Percentiles rank a stretch among this genome's conserved stretches.
Evolutionary conservation across 2,329 filamentous ascomycete species (phyloP).

Genomic region (Zymoseptoria pseudotritici): DNA sequence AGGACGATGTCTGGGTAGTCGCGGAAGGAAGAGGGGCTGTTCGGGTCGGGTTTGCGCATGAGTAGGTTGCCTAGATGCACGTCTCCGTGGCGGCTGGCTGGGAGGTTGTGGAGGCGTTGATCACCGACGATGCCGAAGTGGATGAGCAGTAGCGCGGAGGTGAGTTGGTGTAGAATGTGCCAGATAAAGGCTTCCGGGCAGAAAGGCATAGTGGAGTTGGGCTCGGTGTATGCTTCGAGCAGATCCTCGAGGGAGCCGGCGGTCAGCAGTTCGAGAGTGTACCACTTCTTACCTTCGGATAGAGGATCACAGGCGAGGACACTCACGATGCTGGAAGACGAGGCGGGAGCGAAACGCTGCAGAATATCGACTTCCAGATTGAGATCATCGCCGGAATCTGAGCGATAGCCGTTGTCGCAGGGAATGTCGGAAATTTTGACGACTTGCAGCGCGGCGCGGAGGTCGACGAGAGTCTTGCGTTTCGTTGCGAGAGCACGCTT

Average conservation of each 20-base stretch:
- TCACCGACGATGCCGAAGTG: background rate
- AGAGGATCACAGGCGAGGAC: background rate
- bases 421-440: background rate
- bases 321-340: background rate
- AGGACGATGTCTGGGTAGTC: conserved; percentile 1
- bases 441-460: background rate
- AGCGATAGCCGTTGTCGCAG: background rate
- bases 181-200: background rate
- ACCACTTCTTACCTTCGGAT: background rate
- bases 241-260: background rate
- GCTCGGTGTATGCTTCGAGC: background rate
- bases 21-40: background rate
- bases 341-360: background rate
- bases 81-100: background rate
- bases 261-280: background rate
- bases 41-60: background rate
- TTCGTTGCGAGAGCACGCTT: background rate
- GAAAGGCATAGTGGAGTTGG: background rate
- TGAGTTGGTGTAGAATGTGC: background rate
- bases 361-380: background rate
- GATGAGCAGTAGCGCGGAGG: background rate
- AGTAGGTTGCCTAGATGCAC: background rate
- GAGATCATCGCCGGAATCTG: background rate
- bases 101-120: background rate
- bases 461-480: background rate